These are phyloP conservation scores for Atractiella rhizophila DNA, from an alignment of 768 basidiomycete species.

Conservation along the genomic window DNA sequence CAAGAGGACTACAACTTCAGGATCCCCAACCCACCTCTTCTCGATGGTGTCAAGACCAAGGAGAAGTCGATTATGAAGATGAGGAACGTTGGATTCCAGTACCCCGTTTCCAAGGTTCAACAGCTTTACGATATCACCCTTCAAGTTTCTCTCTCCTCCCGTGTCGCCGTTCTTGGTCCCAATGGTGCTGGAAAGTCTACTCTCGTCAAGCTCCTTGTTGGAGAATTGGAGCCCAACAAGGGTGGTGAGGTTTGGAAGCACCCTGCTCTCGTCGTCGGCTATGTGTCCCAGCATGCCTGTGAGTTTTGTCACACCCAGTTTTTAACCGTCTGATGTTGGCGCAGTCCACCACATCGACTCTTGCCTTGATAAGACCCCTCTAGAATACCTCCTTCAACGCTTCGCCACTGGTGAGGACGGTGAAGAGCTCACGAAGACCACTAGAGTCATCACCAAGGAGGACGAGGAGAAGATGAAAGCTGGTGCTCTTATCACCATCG, in stretches of 20 bases:
- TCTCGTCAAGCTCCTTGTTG: conserved; percentile 76
- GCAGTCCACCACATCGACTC: conserved; percentile 32
- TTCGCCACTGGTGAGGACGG: conserved; percentile 97
- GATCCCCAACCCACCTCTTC: conserved; percentile 79
- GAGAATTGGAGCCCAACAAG: conserved; percentile 76
- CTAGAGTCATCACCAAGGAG: conserved; percentile 58
- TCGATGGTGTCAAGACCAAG: conserved; percentile 55
- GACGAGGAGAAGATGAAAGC: conserved; percentile 56
- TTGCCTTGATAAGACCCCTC: conserved; percentile 86
- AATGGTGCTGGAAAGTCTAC: conserved; percentile 98
- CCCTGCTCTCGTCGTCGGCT: conserved; percentile 75
- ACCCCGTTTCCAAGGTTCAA: conserved; percentile 58
- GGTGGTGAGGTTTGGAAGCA: conserved; percentile 83
- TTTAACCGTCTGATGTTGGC: neutral
- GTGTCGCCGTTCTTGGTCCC: conserved; percentile 93
- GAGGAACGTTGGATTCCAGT: conserved; percentile 71
- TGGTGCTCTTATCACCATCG: conserved; percentile 70
- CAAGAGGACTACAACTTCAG: conserved; percentile 44
- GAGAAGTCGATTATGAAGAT: conserved; percentile 57
- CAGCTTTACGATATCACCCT: conserved; percentile 74
- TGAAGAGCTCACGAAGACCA: conserved; percentile 70
- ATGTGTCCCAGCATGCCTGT: conserved; percentile 93
- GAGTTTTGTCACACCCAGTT: conserved; percentile 31
- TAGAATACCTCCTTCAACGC: conserved; percentile 94
- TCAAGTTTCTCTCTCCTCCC: conserved; percentile 77